Evolutionary conservation across 805 yeast genomes (phyloP).

Genomic region (Candida tallmaniae): DNA sequence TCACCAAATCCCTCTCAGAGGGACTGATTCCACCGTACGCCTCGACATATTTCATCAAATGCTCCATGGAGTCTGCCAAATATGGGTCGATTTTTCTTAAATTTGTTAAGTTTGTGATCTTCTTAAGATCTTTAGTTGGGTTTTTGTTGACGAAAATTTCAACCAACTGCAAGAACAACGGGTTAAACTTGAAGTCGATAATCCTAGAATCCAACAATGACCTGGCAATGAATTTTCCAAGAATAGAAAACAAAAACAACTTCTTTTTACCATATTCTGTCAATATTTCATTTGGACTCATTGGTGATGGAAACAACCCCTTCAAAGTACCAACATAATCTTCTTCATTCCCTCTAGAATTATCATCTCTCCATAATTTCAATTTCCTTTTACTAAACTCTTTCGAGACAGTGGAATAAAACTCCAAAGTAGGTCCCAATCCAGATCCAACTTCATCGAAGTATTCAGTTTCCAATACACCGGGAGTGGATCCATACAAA

Average conservation of each 20-base stretch:
- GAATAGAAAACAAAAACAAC: slow-evolving; percentile 51
- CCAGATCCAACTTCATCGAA: slow-evolving; percentile 95
- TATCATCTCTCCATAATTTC: slow-evolving; percentile 62
- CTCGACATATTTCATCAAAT: slow-evolving; percentile 42
- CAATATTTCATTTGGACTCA: slow-evolving; percentile 21
- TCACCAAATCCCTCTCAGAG: slow-evolving; percentile 14
- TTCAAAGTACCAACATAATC: slow-evolving; percentile 36
- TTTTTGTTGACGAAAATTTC: slow-evolving; percentile 24
- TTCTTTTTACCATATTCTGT: slow-evolving; percentile 37
- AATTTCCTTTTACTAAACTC: slow-evolving; percentile 59
- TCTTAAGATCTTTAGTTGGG: slow-evolving; percentile 13
- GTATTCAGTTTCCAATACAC: slow-evolving; percentile 81
- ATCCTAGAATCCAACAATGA: slow-evolving; percentile 85
- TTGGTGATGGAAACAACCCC: slow-evolving; percentile 77
- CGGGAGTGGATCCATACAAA: slow-evolving; percentile 73
- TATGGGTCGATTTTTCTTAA: slow-evolving; percentile 52
- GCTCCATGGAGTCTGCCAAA: slow-evolving; percentile 54
- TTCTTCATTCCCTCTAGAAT: slow-evolving; percentile 15
- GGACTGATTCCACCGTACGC: slow-evolving; percentile 14
- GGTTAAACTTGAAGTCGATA: slow-evolving; percentile 75
- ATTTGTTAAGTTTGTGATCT: slow-evolving; percentile 28
- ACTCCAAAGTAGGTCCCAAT: slow-evolving; percentile 91
- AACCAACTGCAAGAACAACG: slow-evolving; percentile 62
- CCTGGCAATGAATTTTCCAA: slow-evolving; percentile 85
- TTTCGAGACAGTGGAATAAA: slow-evolving; percentile 75